These are phyloP conservation scores for Simmondsia chinensis DNA, from an alignment of 148 eudicot genomes.

Conservation along the genomic window DNA sequence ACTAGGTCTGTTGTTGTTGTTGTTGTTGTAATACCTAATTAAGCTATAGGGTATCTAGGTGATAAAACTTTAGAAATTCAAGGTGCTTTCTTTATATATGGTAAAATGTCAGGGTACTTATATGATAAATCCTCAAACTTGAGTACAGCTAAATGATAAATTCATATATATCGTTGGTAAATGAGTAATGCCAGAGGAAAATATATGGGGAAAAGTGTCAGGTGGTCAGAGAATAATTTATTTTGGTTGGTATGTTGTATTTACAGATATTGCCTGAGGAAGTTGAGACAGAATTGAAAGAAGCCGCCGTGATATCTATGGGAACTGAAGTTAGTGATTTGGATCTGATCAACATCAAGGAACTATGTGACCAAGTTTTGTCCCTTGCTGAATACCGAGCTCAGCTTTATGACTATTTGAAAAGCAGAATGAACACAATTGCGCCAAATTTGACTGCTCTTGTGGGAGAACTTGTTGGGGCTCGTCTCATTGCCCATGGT, in stretches of 20 bases:
- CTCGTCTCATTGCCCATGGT: constrained; percentile 92
- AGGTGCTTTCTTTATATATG: too few species aligned
- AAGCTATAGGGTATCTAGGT: too few species aligned
- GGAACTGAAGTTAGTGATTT: constrained; percentile 98
- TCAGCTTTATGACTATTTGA: constrained; percentile 80
- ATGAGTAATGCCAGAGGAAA: too few species aligned
- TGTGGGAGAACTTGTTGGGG: constrained; percentile 97
- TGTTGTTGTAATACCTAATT: too few species aligned
- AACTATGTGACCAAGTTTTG: constrained; percentile 84
- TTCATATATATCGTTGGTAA: too few species aligned
- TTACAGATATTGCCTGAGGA: constrained; percentile 74
- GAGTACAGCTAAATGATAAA: too few species aligned
- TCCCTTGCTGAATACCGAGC: constrained; percentile 87
- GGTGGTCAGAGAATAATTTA: background rate
- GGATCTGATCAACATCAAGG: constrained; percentile 74
- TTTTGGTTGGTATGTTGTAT: background rate
- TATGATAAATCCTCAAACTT: too few species aligned
- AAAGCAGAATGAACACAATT: constrained; percentile 90
- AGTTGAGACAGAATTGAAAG: constrained; percentile 81
- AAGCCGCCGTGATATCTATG: constrained; percentile 87
- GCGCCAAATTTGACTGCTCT: constrained; percentile 96
- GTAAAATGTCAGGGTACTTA: too few species aligned
- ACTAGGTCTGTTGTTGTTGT: too few species aligned
- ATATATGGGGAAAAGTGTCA: too few species aligned
- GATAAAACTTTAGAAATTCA: too few species aligned